Base-by-base conservation (phyloP, 1,284 basidiomycete species). In the Macrocystidia cucumis region DNA sequence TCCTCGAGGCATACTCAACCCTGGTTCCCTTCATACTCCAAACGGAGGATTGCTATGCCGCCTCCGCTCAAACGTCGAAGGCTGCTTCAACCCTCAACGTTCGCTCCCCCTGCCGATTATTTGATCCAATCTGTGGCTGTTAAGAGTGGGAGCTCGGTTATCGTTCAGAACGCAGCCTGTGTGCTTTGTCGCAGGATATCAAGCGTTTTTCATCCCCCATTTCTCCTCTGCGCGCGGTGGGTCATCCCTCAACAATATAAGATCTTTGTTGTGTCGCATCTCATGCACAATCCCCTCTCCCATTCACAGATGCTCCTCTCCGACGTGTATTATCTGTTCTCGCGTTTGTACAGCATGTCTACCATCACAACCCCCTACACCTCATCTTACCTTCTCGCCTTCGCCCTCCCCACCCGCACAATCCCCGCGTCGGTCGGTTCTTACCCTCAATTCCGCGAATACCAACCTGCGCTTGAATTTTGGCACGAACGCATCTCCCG, bases 271-370 rank as follows among this genome's bases (percentile, higher is more conserved):
- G n/a, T n/a, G n/a, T n/a, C n/a, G n/a, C n/a, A n/a, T n/a, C n/a
- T n/a, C 12, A 9, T 11, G 20, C 17, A n/a, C 32, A 8, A 25
- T 24, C 28, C 25, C 17, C 6, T 27, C 17, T 14, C 9, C 22
- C 31, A 34, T 12, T 23, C 7, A 9, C 32, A 62, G 59, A 20
- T 62, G 59, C 35, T 40, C 48, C 2, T 39, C 49, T 5, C 44
- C 51, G 12, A 56, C 52, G 3, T 60, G 59, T 35, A 38, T 52
- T 1, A 48, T 62, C 14, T 62, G 59, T 37, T 52, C 59, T 14
- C 50, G 59, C 19, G 58, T 51, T 24, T 62, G 59, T 38, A 54
- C 49, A 7, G 47, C 52, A 14, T 46, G 39, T 34, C 44, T 40
- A 4, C 42, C 50, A 9, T 59, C 55, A 6, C 46, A 50, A 29